Evolutionary conservation across 2,329 filamentous ascomycete genomes (phyloP), one percentile per base, ranked within the genome.

Genomic region (Dactylellina leptospora): DNA sequence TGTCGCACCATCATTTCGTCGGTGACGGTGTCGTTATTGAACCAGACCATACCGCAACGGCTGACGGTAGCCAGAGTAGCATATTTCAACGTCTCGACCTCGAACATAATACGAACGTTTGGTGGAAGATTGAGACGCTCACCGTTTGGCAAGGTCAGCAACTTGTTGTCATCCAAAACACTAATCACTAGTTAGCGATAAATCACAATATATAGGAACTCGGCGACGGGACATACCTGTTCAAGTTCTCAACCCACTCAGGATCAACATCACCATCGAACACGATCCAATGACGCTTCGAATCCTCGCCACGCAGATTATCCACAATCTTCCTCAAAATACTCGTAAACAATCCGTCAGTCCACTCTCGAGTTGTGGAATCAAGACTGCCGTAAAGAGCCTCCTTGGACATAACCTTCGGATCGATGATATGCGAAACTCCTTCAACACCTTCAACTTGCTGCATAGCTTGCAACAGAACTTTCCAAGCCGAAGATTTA

Each of bases 1-100:
- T 97, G 91, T 74, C 87, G 84, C 40, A 97, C 89, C 87, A 97
- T 90, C 90, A 99, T 96, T 75, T 86, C 86, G 0, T 93, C 87
- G 28, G 92, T 93, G 40, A 99, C 93, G 25, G 93, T 97, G 78
- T 99, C 96, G 77, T 97, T 93, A 79, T 92, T 99, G 82, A 97
- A 99, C 95, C 95, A 99, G 11, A 99, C 96, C 95, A 99, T 99
- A 85, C 95, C 95, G 80, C 95, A 99, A 82, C 95, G 92, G 88
- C 91, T 96, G 78, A 99, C 95, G n/a, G 95, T 99, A 62, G 95
- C 95, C 45, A 99, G 86, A 0, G 95, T 99, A 36, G 95, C 95
- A 79, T 99, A 99, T 79, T 96, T 96, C 71, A 99, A 84, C 2
- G 89, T 97, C 82, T 99, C 96, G 33, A 99, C 95, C 82, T 99